A percentile compares a stretch with the other conserved stretches of the same genome.
Evolutionary conservation across 1,139 yeast genomes (phyloP).

Genomic region (Meyerozyma guilliermondii): DNA sequence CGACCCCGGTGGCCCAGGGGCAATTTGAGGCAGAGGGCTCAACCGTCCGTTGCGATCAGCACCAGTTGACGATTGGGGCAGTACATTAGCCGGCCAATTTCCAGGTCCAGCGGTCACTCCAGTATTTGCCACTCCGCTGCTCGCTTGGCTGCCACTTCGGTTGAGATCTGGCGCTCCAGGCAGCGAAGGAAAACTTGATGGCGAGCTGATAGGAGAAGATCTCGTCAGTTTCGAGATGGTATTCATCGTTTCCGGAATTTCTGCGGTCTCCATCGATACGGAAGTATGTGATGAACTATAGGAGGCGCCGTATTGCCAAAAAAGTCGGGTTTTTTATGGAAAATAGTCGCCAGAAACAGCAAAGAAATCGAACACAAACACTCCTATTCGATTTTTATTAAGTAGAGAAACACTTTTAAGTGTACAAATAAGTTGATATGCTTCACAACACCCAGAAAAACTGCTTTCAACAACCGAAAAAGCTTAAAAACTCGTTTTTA

Average conservation of each 20-base stretch:
- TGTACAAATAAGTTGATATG: background rate
- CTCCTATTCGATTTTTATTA: background rate
- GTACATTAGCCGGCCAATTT: background rate
- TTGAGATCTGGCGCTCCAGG: background rate
- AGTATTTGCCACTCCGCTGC: background rate
- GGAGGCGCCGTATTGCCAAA: background rate
- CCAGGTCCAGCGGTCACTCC: background rate
- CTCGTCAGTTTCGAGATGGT: background rate
- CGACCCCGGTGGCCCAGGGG: background rate
- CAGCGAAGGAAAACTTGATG: background rate
- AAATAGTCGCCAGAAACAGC: background rate
- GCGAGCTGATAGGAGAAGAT: slow-evolving; percentile 1
- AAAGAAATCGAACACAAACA: background rate
- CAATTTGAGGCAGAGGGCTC: background rate
- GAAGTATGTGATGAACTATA: background rate
- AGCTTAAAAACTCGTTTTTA: background rate
- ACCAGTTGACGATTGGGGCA: background rate
- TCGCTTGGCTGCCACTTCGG: background rate
- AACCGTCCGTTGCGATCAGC: background rate
- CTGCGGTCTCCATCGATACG: background rate
- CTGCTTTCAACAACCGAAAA: background rate
- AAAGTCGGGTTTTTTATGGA: background rate
- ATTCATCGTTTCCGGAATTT: background rate
- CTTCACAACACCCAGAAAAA: background rate
- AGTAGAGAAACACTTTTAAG: background rate